Evolutionary conservation across 2,329 filamentous ascomycete species (phyloP), one percentile per base, ranked within the genome.

Genomic region (Fusarium oxysporum): DNA sequence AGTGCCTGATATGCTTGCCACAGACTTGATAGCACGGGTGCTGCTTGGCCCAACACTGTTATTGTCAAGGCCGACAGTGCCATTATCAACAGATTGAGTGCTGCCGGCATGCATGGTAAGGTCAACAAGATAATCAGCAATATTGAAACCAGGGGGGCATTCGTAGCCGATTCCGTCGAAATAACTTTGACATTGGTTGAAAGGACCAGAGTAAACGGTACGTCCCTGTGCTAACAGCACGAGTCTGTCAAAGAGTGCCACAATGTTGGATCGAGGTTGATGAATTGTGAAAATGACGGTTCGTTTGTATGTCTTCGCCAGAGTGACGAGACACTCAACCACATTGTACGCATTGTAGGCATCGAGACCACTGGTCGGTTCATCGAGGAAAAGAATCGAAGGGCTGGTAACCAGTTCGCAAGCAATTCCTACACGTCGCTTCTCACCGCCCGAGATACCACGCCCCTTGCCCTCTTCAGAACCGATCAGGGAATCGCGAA

Each of bases 281-380:
- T 99, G 96, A 72, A 99, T 99, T 19, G 96, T 99, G 84, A 99
- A 98, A 70, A 99, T 93, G 62, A 99, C 95, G 2, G 97, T 99
- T 68, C 97, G 90, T 83, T 98, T 97, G 85, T 98, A 99, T 45
- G 91, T 96, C 85, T 97, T 98, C 57, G 97, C 96, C 48, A 99
- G 85, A 3, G 93, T 97, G 43, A 98, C 96, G 14, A 99, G 88
- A 78, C 95, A 98, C 81, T 99, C 96, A 32, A 99, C 91, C 43
- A 99, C 96, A 73, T 99, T 99, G 86, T 96, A 99, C 10, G 97
- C 97, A 80, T 99, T 99, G 86, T 92, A 99, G 2, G 96, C 94
- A 81, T 99, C 96, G 28, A 98, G 87, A 60, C 96, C 96, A 79
- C 96, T 98, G 1, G 96, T 99, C 3, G 96, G 96, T 79, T 99